phyloP scores from a whole-genome alignment of 805 yeast species.

The Lipomyces chichibuensis region DNA sequence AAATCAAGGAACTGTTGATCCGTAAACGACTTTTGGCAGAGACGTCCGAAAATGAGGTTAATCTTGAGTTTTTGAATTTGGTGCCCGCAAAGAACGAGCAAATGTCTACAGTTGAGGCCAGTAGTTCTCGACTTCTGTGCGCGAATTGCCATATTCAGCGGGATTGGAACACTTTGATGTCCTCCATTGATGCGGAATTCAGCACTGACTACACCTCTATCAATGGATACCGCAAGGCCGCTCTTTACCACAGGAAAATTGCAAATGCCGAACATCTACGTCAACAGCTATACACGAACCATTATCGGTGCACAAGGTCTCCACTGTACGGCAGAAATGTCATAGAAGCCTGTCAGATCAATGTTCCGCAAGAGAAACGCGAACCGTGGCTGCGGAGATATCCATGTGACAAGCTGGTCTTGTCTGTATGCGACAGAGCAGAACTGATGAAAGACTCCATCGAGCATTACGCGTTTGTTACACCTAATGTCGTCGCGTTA shows the following conservation, averaged over 20 bases:
- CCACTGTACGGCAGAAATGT: constrained; percentile 62
- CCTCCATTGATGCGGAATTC: constrained; percentile 24
- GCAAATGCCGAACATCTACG: constrained; percentile 57
- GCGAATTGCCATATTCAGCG: constrained; percentile 44
- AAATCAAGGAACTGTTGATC: constrained; percentile 49
- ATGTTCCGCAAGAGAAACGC: background rate
- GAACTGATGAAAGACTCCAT: constrained; percentile 53
- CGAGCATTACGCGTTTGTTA: constrained; percentile 79
- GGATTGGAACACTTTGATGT: constrained; percentile 43
- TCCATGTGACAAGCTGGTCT: constrained; percentile 18
- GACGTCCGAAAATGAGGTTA: constrained; percentile 44
- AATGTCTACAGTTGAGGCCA: constrained; percentile 42
- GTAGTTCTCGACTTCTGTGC: constrained; percentile 8
- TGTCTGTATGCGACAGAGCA: constrained; percentile 43
- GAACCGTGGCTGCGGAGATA: constrained; percentile 17
- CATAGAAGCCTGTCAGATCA: constrained; percentile 8
- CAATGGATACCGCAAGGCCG: constrained; percentile 61
- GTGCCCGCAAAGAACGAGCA: constrained; percentile 57
- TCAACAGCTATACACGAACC: constrained; percentile 65
- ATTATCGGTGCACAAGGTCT: constrained; percentile 61
- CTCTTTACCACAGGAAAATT: constrained; percentile 56
- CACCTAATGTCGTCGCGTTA: constrained; percentile 81
- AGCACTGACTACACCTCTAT: constrained; percentile 36
- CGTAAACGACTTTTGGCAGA: constrained; percentile 43
- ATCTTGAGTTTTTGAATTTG: constrained; percentile 64